Conservation (phyloP, 1,284 basidiomycete species). For the Lentinus polychrous region DNA sequence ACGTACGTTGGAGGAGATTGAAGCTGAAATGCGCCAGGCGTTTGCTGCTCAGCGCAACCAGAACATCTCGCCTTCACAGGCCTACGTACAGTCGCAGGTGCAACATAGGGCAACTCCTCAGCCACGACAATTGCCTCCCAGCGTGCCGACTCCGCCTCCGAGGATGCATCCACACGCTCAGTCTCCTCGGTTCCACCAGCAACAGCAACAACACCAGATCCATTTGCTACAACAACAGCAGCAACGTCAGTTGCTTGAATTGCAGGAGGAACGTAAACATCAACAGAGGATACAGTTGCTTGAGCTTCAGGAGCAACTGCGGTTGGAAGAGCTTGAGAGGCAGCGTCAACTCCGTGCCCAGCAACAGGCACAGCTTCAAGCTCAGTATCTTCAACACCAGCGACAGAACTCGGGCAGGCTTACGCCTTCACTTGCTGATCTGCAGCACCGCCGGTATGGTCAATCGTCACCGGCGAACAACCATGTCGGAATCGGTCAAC, state of each 20-base stretch:
- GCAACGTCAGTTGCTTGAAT: conserved; percentile 49
- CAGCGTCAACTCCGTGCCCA: conserved; percentile 45
- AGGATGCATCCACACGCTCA: conserved; percentile 65
- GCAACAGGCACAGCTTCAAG: conserved; percentile 36
- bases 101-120: conserved; percentile 28
- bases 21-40: conserved; percentile 77
- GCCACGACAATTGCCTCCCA: conserved; percentile 11
- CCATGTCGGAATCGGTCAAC: conserved; percentile 20
- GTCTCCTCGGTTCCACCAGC: conserved; percentile 59
- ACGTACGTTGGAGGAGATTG: conserved; percentile 88
- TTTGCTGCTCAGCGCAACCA: conserved; percentile 37
- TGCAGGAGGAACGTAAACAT: conserved; percentile 51
- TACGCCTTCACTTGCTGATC: conserved; percentile 15
- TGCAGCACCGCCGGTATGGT: conserved; percentile 34
- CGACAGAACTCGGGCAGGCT: conserved; percentile 9
- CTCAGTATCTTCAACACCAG: conserved; percentile 29
- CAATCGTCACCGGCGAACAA: conserved; percentile 44
- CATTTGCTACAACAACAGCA: conserved; percentile 33
- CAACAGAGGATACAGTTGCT: conserved; percentile 33
- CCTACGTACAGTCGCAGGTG: conserved; percentile 24
- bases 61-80: conserved; percentile 10
- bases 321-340: conserved; percentile 53
- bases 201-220: conserved; percentile 52
- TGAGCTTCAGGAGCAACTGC: conserved; percentile 33
- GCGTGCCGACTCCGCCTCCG: conserved; percentile 45